Evolutionary conservation across 768 basidiomycete genomes (phyloP).

Genomic region (Collybia sp.): DNA sequence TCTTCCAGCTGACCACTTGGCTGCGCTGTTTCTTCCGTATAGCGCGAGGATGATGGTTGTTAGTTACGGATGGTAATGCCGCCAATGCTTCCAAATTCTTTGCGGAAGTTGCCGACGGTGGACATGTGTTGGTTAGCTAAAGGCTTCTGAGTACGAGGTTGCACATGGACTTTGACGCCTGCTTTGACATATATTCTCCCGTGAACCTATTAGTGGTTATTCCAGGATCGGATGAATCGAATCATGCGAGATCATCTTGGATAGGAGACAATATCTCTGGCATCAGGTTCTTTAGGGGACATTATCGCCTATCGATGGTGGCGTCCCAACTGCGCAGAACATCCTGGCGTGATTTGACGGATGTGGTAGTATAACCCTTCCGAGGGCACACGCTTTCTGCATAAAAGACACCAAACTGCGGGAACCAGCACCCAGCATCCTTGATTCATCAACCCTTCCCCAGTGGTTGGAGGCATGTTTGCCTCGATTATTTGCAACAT

Average conservation of each 20-base stretch:
- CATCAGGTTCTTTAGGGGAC: conserved; percentile 5
- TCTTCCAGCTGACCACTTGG: conserved; percentile 62
- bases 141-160: not conserved
- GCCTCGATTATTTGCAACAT: too few relatives aligned
- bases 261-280: conserved; percentile 1
- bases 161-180: too few relatives aligned
- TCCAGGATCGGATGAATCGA: conserved; percentile 2
- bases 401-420: not conserved
- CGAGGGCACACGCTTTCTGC: conserved; percentile 2
- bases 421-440: not conserved
- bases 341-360: conserved; percentile 12
- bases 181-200: conserved; percentile 9
- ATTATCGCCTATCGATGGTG: conserved; percentile 20
- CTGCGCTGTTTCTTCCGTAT: conserved; percentile 65
- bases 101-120: not conserved
- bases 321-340: conserved; percentile 3
- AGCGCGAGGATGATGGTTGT: conserved; percentile 43
- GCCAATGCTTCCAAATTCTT: not conserved
- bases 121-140: conserved; percentile 3
- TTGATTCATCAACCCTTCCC: not conserved
- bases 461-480: too few relatives aligned
- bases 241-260: too few relatives aligned
- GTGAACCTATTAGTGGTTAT: conserved; percentile 11
- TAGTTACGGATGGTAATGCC: conserved; percentile 15
- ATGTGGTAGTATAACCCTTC: conserved; percentile 8